These are phyloP conservation scores for Phaseolus coccineus DNA, from an alignment of 331 rosid genomes.

Conservation along the genomic window DNA sequence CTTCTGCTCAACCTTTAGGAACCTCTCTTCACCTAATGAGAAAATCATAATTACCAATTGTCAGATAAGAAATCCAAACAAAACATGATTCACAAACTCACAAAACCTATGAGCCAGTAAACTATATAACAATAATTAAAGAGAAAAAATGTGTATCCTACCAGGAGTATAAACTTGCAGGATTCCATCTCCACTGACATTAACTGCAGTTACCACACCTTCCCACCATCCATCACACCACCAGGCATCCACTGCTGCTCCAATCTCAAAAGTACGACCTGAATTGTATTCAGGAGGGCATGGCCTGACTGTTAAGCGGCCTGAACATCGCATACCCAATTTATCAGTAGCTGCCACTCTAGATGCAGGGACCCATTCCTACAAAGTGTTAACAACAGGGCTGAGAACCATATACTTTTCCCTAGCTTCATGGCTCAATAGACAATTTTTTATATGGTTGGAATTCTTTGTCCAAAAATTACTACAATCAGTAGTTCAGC, in stretches of 20 bases:
- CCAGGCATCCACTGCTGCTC: slow-evolving; percentile 82
- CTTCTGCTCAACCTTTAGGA: slow-evolving; percentile 52
- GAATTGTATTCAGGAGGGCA: slow-evolving; percentile 53
- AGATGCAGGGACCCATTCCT: slow-evolving; percentile 82
- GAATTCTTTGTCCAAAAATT: slow-evolving; percentile 26
- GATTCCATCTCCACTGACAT: slow-evolving; percentile 50
- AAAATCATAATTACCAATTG: slow-evolving; percentile 44
- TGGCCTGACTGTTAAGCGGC: slow-evolving; percentile 78
- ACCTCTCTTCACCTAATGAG: slow-evolving; percentile 67
- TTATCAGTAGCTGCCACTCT: slow-evolving; percentile 77
- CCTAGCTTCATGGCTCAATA: slow-evolving; percentile 15
- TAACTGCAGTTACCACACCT: slow-evolving; percentile 65
- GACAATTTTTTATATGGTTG: background rate
- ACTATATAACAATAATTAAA: slow-evolving; percentile 13
- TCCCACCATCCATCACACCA: slow-evolving; percentile 96
- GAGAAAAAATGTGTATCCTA: slow-evolving; percentile 39
- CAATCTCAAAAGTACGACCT: slow-evolving; percentile 56
- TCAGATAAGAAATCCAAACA: slow-evolving; percentile 28
- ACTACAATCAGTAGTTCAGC: slow-evolving; percentile 17
- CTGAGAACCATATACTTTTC: slow-evolving; percentile 35
- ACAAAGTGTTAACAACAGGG: slow-evolving; percentile 41
- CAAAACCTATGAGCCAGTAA: slow-evolving; percentile 26
- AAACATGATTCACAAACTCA: slow-evolving; percentile 30
- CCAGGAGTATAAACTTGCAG: slow-evolving; percentile 75
- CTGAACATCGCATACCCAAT: slow-evolving; percentile 69